Base-by-base conservation (phyloP, 352 stramenopile species). In the Phytophthora uliginosa region DNA sequence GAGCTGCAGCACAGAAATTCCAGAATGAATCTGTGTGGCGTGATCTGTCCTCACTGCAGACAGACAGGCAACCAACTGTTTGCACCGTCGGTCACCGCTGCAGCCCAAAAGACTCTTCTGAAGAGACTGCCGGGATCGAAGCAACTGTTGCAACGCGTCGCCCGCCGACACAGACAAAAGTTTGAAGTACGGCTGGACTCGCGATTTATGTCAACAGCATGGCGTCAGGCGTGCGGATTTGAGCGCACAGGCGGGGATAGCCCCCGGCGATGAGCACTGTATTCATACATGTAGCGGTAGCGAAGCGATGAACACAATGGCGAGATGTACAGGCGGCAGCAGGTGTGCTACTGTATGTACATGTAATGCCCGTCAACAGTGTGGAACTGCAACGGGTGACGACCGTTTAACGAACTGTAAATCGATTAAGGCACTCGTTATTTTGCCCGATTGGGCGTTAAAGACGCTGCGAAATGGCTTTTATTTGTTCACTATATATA, bases 131-230 rank as follows among this genome's bases (percentile, higher is more conserved):
- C 10, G 40, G 48, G 3, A 15, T 34, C 34, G 48, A n/a, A 22
- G 48, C 18, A 34, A 55, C 12, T 22, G 48, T 33, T 17, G 20
- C 48, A 34, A 55, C 48, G 48, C 22, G 48, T 33, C 12, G 48
- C 48, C 48, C 48, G 24, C 48, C 13, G 48, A 15, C 48, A 33
- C 20, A n/a, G 10, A 33, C 12, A 18, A 51, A 55, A 33, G 48
- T 55, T 55, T 55, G 48, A 55, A 55, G 48, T 55, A 55, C 48
- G 22, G 48, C 48, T n/a, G 48, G 20, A 34, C 12, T 33, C 20
- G 20, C 47, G 9, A 55, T 55, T 55, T 55, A 55, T 55, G 48
- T 55, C 4, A 34, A 55, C 48, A 18, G 48, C 48, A 55, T 55
- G 48, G 48, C 48, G 48, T 3, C 48, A 18, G 48, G 18, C 48